Evolutionary conservation across 164 flowering plant genomes (phyloP), one percentile per base, ranked within the genome.

Genomic region (Buxus sempervirens): DNA sequence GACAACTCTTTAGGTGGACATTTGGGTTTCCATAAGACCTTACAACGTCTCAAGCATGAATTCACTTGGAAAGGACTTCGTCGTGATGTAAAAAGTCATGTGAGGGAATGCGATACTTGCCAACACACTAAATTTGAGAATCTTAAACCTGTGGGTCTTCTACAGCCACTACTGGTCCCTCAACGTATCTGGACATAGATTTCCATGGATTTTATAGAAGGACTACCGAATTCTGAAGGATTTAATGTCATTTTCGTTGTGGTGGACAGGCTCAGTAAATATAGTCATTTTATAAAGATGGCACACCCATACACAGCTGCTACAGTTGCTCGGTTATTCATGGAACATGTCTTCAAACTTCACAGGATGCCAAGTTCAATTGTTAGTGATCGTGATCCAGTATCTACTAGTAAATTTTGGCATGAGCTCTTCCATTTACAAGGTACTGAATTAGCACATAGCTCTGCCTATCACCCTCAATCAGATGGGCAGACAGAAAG

Each of bases 401-500:
- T 72, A 0, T 72, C 66, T 38, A 26, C 53, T 2, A 72, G 70
- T 22, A 5, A 8, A 0, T 72, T 72, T 61, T 66, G 70, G 75
- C 20, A 66, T 42, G 70, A 66, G 23, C 27, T 72, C n/a, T 60
- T 65, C 10, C 19, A 25, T 19, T n/a, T 58, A n/a, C 2, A 22
- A 25, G 60, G 70, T 25, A 18, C 51, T 0, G 4, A 60, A 22
- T 41, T 53, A 13, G 0, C 36, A 0, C 1, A 48, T 0, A 23
- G 49, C 16, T 21, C 63, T 18, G 60, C 70, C 9, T 72, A 72
- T 27, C 66, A 72, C n/a, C 75, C 75, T 13, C 75, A 72, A n/a
- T n/a, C n/a, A n/a, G n/a, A n/a, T n/a, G n/a, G n/a, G n/a, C n/a
- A n/a, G n/a, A n/a, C n/a, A n/a, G n/a, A 32, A 9, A 0, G 72